These are phyloP conservation scores for Luvunga scandens DNA, from an alignment of 345 rosid genomes.

Conservation along the genomic window DNA sequence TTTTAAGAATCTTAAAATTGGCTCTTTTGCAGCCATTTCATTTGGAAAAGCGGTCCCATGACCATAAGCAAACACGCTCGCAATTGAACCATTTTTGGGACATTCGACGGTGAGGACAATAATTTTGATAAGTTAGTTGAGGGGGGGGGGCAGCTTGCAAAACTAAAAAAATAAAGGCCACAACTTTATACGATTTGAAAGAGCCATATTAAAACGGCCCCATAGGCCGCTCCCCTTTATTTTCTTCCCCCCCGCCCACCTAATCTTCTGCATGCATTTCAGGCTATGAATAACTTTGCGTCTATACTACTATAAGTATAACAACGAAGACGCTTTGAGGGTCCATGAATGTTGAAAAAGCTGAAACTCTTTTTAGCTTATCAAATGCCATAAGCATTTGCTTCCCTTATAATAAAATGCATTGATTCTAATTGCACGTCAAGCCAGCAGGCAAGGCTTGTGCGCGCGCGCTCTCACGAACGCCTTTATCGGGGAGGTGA, in stretches of 20 bases:
- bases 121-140: neutral
- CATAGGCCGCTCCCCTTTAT: neutral
- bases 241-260: neutral
- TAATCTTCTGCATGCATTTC: neutral
- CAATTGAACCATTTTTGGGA: neutral
- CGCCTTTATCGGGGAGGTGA: accelerated
- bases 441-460: too few relatives aligned
- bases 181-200: neutral
- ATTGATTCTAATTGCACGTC: too few relatives aligned
- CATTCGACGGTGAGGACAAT: neutral
- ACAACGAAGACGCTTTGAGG: too few relatives aligned
- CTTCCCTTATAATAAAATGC: too few relatives aligned
- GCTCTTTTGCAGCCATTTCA: neutral
- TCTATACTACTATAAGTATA: too few relatives aligned
- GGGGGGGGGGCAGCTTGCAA: neutral
- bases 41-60: neutral
- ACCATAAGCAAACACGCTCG: neutral
- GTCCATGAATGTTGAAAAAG: too few relatives aligned
- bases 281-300: neutral
- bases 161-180: neutral
- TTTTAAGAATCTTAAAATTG: neutral
- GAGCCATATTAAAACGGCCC: neutral
- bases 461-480: too few relatives aligned
- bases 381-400: too few relatives aligned
- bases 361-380: too few relatives aligned